phyloP scores from a whole-genome alignment of 495 filamentous ascomycete species.

The Lasiosphaeria miniovina region DNA sequence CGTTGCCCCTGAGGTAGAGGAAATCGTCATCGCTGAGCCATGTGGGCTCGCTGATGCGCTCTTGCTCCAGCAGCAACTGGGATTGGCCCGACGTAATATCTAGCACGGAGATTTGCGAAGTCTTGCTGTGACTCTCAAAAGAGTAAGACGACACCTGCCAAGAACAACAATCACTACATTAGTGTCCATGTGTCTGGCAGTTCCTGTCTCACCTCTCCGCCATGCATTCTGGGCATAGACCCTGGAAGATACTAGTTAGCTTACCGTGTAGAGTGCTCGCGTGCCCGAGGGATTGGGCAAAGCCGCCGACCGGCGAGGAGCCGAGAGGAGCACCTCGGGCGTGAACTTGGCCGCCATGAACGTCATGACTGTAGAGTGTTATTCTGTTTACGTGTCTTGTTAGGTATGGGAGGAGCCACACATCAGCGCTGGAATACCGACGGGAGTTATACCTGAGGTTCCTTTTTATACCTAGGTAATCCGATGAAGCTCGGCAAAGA shows the following conservation, averaged over 20 bases:
- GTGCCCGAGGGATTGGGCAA: constrained; percentile 71
- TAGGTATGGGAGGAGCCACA: too few species aligned
- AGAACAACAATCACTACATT: not conserved
- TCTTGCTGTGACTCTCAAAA: constrained; percentile 76
- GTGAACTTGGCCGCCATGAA: constrained; percentile 68
- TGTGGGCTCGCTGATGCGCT: constrained; percentile 63
- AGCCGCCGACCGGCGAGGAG: constrained; percentile 74
- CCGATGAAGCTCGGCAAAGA: too few species aligned
- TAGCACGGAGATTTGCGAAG: constrained; percentile 69
- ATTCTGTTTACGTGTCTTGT: too few species aligned
- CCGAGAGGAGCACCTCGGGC: constrained; percentile 78
- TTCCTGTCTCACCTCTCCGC: not conserved
- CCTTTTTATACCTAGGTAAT: too few species aligned
- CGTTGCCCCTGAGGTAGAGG: constrained; percentile 62
- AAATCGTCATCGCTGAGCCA: constrained; percentile 72
- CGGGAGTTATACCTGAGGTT: too few species aligned
- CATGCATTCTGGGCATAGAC: too few species aligned
- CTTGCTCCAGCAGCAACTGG: constrained; percentile 60
- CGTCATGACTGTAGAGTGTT: constrained; percentile 47
- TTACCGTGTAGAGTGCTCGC: constrained; percentile 64
- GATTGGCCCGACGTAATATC: constrained; percentile 68
- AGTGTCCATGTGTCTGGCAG: not conserved
- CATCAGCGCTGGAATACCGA: too few species aligned
- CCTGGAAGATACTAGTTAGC: not conserved
- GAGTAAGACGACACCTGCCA: constrained; percentile 64